phyloP scores from a whole-genome alignment of 2,329 filamentous ascomycete species.

The Diaporthe australafricana region DNA sequence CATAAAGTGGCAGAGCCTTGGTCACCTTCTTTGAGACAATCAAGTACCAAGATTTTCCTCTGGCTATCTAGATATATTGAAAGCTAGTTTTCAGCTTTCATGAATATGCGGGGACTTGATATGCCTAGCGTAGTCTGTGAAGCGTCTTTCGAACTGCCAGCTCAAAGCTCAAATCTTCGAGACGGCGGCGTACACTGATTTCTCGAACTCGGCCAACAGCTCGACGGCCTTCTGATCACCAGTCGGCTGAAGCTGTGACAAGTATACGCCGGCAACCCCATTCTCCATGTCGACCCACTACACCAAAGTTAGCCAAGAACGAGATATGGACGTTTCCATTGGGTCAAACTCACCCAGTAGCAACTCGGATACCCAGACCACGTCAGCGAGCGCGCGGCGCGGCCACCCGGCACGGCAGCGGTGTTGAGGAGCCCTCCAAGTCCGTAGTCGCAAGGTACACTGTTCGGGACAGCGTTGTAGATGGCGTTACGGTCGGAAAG shows the following conservation, averaged over 20 bases:
- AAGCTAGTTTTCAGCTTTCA: too few relatives aligned
- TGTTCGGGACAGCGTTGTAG: not conserved
- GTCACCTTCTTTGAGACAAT: too few relatives aligned
- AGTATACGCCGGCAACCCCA: not conserved
- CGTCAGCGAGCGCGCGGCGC: not conserved
- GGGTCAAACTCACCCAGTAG: not conserved
- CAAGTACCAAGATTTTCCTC: too few relatives aligned
- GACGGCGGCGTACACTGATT: not conserved
- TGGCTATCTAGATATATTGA: too few relatives aligned
- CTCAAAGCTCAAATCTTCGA: not conserved
- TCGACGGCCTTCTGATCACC: not conserved
- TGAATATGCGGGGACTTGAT: too few relatives aligned
- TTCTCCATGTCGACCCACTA: not conserved
- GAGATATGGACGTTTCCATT: not conserved
- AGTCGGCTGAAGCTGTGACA: not conserved
- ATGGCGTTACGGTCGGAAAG: not conserved
- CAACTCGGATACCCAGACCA: not conserved
- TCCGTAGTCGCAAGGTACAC: not conserved
- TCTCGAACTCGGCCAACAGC: not conserved
- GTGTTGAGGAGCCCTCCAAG: not conserved
- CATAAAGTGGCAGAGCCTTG: too few relatives aligned
- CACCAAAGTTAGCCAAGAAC: not conserved
- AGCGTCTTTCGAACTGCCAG: too few relatives aligned
- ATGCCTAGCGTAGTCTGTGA: too few relatives aligned
- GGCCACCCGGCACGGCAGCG: not conserved